phyloP scores from a whole-genome alignment of 1,139 yeast genomes.

The Petasospora rhodanensis region DNA sequence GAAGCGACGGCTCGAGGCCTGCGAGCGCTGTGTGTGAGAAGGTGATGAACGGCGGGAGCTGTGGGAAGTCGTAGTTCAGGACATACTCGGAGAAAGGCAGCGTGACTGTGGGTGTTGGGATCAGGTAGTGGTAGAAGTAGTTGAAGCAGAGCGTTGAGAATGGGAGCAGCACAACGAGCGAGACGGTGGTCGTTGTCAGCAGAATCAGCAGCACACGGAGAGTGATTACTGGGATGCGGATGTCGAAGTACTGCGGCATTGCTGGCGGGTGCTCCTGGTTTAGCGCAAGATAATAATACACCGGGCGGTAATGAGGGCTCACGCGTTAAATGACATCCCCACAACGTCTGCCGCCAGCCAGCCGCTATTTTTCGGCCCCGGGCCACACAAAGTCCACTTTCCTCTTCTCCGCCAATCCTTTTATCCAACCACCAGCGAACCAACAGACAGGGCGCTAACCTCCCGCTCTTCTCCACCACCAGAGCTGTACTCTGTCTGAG shows the following conservation, averaged over 20 bases:
- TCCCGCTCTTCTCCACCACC: too few species aligned
- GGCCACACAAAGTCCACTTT: too few species aligned
- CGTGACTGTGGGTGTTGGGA: slow-evolving; percentile 32
- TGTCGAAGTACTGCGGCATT: slow-evolving; percentile 11
- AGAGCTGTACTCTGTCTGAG: too few species aligned
- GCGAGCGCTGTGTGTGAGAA: slow-evolving; percentile 19
- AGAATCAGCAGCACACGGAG: slow-evolving; percentile 18
- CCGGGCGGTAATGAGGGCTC: too few species aligned
- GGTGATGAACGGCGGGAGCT: slow-evolving; percentile 27
- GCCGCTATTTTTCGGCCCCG: too few species aligned
- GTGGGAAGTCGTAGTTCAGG: slow-evolving; percentile 28
- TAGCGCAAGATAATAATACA: too few species aligned
- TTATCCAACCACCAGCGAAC: too few species aligned
- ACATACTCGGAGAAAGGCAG: slow-evolving; percentile 27
- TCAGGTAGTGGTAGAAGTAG: slow-evolving; percentile 34
- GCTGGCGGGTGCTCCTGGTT: too few species aligned
- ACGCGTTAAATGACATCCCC: too few species aligned
- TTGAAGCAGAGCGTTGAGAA: slow-evolving; percentile 35
- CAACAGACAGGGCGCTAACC: too few species aligned
- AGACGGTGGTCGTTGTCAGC: slow-evolving; percentile 14
- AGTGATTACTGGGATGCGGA: slow-evolving; percentile 21
- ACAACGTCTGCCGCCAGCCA: too few species aligned
- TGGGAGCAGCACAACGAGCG: slow-evolving; percentile 33
- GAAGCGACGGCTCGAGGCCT: slow-evolving; percentile 16
- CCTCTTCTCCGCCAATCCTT: too few species aligned